A percentile compares a stretch with the other conserved stretches of the same genome.
Evolutionary conservation across 2,329 filamentous ascomycete genomes (phyloP).

Genomic region (Fusarium drepaniforme): DNA sequence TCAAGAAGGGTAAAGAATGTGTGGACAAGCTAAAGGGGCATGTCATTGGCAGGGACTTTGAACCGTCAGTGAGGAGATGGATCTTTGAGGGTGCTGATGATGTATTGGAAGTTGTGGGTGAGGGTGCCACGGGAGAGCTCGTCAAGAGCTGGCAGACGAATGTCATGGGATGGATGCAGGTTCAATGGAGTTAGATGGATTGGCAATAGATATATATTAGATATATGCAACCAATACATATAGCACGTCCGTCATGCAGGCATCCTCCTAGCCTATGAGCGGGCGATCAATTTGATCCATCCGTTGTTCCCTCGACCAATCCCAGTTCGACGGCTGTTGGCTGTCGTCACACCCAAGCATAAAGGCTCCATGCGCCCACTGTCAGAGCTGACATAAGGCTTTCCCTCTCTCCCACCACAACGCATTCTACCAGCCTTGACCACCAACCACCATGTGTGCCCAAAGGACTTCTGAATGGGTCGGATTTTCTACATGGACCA

Average conservation of each 20-base stretch:
- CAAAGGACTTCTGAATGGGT: background rate
- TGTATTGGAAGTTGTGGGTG: conserved; percentile 42
- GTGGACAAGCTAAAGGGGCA: conserved; percentile 48
- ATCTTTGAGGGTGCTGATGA: conserved; percentile 43
- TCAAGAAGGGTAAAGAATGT: conserved; percentile 49
- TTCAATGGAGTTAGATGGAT: conserved; percentile 48
- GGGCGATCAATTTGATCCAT: background rate
- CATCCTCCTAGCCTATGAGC: background rate
- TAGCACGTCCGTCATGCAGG: background rate
- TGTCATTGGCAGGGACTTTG: conserved; percentile 43
- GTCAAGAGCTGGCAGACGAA: conserved; percentile 52
- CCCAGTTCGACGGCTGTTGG: background rate
- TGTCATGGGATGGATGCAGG: conserved; percentile 50
- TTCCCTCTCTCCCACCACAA: background rate
- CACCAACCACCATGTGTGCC: background rate
- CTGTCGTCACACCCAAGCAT: background rate
- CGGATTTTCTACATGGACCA: background rate
- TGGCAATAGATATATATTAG: background rate
- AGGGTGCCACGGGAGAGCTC: conserved; percentile 42
- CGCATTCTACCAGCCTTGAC: background rate
- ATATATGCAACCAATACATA: background rate
- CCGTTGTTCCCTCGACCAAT: background rate
- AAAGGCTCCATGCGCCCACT: background rate
- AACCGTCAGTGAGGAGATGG: conserved; percentile 43
- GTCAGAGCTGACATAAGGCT: background rate